Conservation (phyloP, 805 yeast species). For the Saccharomyces jurei region DNA sequence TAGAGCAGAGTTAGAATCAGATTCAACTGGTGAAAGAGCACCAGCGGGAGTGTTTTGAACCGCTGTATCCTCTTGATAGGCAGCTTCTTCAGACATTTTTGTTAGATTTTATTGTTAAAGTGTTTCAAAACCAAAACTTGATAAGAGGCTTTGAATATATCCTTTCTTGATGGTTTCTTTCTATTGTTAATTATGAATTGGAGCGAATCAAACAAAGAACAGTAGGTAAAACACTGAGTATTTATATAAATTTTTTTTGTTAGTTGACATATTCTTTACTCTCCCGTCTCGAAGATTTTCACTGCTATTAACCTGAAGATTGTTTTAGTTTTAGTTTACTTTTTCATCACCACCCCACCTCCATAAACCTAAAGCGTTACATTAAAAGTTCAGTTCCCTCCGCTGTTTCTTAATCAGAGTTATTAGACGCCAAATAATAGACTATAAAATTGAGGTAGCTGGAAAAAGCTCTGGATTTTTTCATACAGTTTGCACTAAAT, state of each 20-base stretch:
- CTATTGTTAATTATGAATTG: not conserved
- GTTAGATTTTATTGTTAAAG: not conserved
- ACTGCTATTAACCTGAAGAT: not conserved
- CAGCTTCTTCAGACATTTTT: slow-evolving; percentile 1
- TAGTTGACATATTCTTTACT: not conserved
- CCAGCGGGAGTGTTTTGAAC: slow-evolving; percentile 4
- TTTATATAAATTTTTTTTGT: not conserved
- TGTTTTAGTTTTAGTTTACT: not conserved
- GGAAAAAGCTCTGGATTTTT: not conserved
- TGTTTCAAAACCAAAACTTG: not conserved
- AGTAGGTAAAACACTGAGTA: not conserved
- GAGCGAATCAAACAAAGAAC: not conserved
- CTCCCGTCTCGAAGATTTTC: not conserved
- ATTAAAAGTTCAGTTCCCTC: not conserved
- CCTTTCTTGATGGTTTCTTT: not conserved
- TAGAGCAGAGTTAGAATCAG: slow-evolving; percentile 15
- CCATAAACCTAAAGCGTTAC: not conserved
- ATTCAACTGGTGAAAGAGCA: slow-evolving; percentile 27
- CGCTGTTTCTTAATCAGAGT: not conserved
- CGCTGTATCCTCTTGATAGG: not conserved
- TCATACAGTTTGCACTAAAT: not conserved
- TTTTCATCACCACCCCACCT: not conserved
- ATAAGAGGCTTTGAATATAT: not conserved
- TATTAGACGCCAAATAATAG: not conserved
- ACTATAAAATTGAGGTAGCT: not conserved